Evolutionary conservation across 345 rosid species (phyloP).

Genomic region (Syzygium aromaticum): DNA sequence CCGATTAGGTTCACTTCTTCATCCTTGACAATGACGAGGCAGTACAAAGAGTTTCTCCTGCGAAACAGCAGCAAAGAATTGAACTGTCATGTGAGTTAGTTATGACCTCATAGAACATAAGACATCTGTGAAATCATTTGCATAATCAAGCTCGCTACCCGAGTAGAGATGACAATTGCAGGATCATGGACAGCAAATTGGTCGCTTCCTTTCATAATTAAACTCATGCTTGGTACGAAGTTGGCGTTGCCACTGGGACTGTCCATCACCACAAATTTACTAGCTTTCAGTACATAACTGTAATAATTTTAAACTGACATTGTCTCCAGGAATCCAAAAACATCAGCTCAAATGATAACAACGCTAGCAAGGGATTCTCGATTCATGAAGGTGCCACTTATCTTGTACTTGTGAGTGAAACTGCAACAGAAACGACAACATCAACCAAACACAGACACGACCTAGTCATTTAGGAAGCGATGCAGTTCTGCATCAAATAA

Average conservation of each 20-base stretch:
- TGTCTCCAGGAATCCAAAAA: background rate
- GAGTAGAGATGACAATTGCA: slow-evolving; percentile 56
- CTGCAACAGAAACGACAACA: slow-evolving; percentile 26
- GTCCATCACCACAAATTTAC: background rate
- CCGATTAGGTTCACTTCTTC: slow-evolving; percentile 66
- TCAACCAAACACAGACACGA: background rate
- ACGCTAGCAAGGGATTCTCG: slow-evolving; percentile 71
- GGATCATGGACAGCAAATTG: slow-evolving; percentile 60
- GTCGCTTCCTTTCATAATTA: slow-evolving; percentile 64
- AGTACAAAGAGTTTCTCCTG: slow-evolving; percentile 54
- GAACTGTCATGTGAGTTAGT: background rate
- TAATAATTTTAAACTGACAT: background rate
- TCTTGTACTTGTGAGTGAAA: slow-evolving; percentile 67
- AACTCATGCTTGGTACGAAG: slow-evolving; percentile 58
- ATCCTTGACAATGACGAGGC: slow-evolving; percentile 70
- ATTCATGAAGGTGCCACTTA: slow-evolving; percentile 45
- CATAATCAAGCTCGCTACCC: slow-evolving; percentile 16
- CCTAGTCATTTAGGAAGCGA: background rate
- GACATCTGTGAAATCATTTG: background rate
- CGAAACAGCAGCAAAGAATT: background rate
- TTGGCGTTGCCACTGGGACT: slow-evolving; percentile 59
- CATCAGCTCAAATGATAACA: slow-evolving; percentile 74
- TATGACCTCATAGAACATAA: background rate
- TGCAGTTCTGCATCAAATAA: background rate
- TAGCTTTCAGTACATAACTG: background rate